Evolutionary conservation across 768 basidiomycete genomes (phyloP).

Genomic region (Lactarius trivialis): DNA sequence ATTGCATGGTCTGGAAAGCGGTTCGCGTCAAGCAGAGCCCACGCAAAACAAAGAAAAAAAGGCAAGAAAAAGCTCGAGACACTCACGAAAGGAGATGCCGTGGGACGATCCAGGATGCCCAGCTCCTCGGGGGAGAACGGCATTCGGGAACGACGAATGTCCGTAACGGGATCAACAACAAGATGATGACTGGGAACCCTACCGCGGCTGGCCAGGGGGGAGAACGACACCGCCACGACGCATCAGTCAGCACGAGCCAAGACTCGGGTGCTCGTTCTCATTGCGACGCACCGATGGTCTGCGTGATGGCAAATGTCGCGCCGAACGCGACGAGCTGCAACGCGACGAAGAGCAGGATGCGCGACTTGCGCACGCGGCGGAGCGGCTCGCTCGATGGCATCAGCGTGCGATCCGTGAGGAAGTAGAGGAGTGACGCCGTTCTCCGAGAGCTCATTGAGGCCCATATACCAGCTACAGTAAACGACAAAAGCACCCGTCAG

Average conservation of each 20-base stretch:
- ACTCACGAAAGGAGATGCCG: slow-evolving; percentile 79
- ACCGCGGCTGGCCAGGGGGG: slow-evolving; percentile 57
- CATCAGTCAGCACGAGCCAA: not conserved
- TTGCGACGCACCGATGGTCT: slow-evolving; percentile 63
- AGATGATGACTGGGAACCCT: slow-evolving; percentile 85
- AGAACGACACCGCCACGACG: not conserved
- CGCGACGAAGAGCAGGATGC: slow-evolving; percentile 62
- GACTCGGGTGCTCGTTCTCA: not conserved
- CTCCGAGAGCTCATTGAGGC: slow-evolving; percentile 66
- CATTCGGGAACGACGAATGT: slow-evolving; percentile 62
- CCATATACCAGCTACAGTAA: slow-evolving; percentile 78
- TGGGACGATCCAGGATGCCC: slow-evolving; percentile 79
- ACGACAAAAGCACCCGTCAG: not conserved
- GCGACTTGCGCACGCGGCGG: slow-evolving; percentile 61
- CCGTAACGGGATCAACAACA: slow-evolving; percentile 73
- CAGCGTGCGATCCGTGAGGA: slow-evolving; percentile 63
- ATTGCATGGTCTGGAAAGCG: slow-evolving; percentile 19
- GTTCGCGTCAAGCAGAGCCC: not conserved
- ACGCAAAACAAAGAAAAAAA: not conserved
- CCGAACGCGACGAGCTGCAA: slow-evolving; percentile 82
- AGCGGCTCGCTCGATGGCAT: slow-evolving; percentile 66
- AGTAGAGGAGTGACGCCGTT: slow-evolving; percentile 81
- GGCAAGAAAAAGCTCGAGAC: not conserved
- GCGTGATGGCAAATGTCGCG: slow-evolving; percentile 83
- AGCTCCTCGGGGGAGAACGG: slow-evolving; percentile 76